Percentiles rank a stretch among this genome's conserved stretches.
phyloP scores from a whole-genome alignment of 176 grass and related monocot species.

The Urochloa ruziziensis region DNA sequence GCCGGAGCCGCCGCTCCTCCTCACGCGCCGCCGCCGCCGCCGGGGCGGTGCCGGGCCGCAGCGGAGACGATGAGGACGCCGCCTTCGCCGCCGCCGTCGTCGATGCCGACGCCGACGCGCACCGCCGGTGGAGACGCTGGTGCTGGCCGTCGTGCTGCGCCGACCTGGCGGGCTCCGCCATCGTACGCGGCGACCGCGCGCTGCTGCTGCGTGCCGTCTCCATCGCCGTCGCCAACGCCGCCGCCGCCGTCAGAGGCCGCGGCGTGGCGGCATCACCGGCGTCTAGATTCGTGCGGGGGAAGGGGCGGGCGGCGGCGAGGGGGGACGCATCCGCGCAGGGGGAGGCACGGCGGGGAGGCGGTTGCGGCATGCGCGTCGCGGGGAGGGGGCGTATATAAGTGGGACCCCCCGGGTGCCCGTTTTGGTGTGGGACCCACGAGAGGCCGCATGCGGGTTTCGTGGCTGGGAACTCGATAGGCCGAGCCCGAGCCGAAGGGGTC shows the following conservation, averaged over 20 bases:
- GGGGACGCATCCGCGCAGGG: not conserved
- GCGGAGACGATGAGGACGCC: not conserved
- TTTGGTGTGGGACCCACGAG: not conserved
- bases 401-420: not conserved
- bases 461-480: not conserved
- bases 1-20: constrained; percentile 6
- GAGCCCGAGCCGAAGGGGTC: not conserved
- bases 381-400: not conserved
- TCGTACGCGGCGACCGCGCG: not conserved
- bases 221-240: not conserved
- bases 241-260: constrained; percentile 14
- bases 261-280: not conserved
- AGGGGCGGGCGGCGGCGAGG: not conserved
- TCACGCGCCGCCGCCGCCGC: not conserved
- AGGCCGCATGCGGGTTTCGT: not conserved
- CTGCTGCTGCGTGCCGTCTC: too few species aligned
- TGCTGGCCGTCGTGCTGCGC: not conserved
- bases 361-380: not conserved
- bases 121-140: not conserved
- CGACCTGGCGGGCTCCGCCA: not conserved
- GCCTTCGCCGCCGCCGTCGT: not conserved
- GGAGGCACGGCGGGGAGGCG: not conserved
- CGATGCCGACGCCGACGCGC: not conserved
- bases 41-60: too few species aligned
- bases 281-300: not conserved